Evolutionary conservation across 2,329 filamentous ascomycete genomes (phyloP), one percentile per base, ranked within the genome.

Genomic region (Cladosporium halotolerans): DNA sequence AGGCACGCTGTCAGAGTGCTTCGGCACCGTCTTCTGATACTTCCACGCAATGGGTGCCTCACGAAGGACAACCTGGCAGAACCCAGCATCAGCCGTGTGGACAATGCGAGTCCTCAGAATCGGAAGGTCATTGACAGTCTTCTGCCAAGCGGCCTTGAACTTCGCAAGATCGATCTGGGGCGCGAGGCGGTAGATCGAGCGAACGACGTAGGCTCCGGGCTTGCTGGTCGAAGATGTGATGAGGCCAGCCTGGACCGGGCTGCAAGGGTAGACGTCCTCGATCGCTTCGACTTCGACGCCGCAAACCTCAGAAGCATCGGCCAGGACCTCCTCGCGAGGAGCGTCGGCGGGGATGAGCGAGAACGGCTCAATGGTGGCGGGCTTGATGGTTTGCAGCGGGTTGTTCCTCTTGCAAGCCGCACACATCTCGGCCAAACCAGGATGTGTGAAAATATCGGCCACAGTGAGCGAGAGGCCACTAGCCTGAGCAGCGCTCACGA

Each of bases 201-300:
- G 34, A 5, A 53, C 42, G 28, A 46, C 44, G 19, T 46, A 53
- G 3, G 42, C 42, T 7, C 50, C 50, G 11, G 50, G 50, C 42
- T 53, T 45, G 14, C 34, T 34, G 8, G 50, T 53, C 1, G 59
- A 57, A 6, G 57, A 56, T 0, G 71, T 68, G 59, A 74, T 68
- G 5, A 74, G 61, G 8, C 68, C 68, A 58, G 73, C 70, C 54
- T 74, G 72, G 9, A 70, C 59, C 4, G 72, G 68, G 3, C 70
- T 73, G 53, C 72, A 74, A 31, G 70, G 70, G 51, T 72, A 73
- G 0, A 73, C 56, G 45, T 73, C 72, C 45, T 72, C 68, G 5
- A 74, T 62, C 0, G 53, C 50, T 57, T 58, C 55, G 39, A 55
- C 18, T 16, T 34, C 53, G 32, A 59, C 6, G 16, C 42, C 19